A percentile compares a stretch with the other conserved stretches of the same genome.
Conservation (phyloP, 176 grass and related monocot species). For the Hordeum vulgare region MorexV3_pseudomolecules_assembly NC_058524.1:136850336-136850835, state of each 20-base stretch:
- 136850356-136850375: constrained; percentile 79
- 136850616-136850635: constrained; percentile 83
- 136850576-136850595: background rate
- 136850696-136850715: constrained; percentile 75
- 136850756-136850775: constrained; percentile 75
- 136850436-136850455: constrained; percentile 82
- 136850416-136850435: constrained; percentile 48
- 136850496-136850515: constrained; percentile 76
- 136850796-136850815: constrained; percentile 6
- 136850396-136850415: constrained; percentile 62
- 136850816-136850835: background rate
- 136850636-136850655: constrained; percentile 97
- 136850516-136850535: constrained; percentile 69
- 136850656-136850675: constrained; percentile 86
- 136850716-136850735: constrained; percentile 74
- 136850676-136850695: constrained; percentile 82
- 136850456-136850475: constrained; percentile 61
- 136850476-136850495: constrained; percentile 63
- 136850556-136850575: background rate
- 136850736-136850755: constrained; percentile 94
- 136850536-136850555: constrained; percentile 61
- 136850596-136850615: background rate
- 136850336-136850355: constrained; percentile 84
- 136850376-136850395: constrained; percentile 80
- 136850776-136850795: background rate